Conservation (phyloP, 2,329 filamentous ascomycete genomes). For the Microdochium paspali region DNA sequence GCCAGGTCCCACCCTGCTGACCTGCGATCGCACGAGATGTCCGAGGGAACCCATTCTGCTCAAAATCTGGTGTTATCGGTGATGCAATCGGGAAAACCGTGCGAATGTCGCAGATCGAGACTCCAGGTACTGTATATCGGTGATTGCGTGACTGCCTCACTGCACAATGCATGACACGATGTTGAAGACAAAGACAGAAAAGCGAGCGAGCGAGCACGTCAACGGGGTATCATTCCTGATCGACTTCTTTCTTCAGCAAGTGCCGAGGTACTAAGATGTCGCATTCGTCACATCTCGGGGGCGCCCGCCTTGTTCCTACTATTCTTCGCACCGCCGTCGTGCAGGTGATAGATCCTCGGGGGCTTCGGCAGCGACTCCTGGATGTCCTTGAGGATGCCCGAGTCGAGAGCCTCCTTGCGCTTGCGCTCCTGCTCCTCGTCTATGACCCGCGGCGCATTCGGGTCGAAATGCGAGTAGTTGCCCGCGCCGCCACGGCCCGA, state of each 20-base stretch:
- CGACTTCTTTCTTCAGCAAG: no score
- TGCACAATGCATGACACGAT: no score
- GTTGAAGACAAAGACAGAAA: no score
- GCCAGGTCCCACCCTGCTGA: not conserved
- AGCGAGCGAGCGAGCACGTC: no score
- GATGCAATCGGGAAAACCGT: no score
- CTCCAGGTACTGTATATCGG: no score
- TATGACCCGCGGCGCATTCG: slow-evolving; percentile 11
- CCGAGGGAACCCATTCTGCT: not conserved
- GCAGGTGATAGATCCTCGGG: slow-evolving; percentile 13
- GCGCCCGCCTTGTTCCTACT: not conserved
- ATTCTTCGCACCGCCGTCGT: not conserved
- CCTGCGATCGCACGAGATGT: not conserved
- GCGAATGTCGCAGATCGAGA: no score
- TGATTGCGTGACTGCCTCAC: no score
- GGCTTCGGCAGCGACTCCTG: slow-evolving; percentile 16
- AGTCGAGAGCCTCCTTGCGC: slow-evolving; percentile 17
- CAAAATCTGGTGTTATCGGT: no score
- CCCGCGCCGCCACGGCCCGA: slow-evolving; percentile 49
- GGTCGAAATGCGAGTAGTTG: slow-evolving; percentile 31
- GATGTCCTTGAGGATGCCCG: slow-evolving; percentile 15
- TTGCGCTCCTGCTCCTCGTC: slow-evolving; percentile 14
- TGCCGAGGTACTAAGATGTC: not conserved
- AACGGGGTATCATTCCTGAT: no score
- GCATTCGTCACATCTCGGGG: not conserved